These are phyloP conservation scores for Kodamaea sp. DNA, from an alignment of 1,139 yeast species.

Conservation along the genomic window DNA sequence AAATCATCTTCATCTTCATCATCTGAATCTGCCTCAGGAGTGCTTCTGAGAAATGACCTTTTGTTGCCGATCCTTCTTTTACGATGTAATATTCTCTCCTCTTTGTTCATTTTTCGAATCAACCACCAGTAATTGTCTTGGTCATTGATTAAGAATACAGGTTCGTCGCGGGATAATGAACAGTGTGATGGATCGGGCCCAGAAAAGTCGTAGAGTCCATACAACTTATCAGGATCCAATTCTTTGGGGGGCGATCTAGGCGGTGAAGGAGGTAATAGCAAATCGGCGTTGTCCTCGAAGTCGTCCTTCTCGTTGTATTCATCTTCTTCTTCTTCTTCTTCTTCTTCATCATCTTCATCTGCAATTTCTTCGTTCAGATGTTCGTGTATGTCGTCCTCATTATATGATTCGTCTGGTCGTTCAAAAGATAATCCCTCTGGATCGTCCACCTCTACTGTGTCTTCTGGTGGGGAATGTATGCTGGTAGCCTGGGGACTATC, in stretches of 20 bases:
- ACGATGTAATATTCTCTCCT: slow-evolving; percentile 28
- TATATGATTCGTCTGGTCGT: no score
- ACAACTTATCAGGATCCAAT: slow-evolving; percentile 78
- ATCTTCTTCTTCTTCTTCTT: slow-evolving; percentile 12
- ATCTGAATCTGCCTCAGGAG: neutral
- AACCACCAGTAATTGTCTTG: slow-evolving; percentile 98
- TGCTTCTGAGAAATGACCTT: slow-evolving; percentile 1
- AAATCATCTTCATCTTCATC: neutral
- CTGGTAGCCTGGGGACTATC: slow-evolving; percentile 1
- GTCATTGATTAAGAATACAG: slow-evolving; percentile 80
- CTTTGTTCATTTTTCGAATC: slow-evolving; percentile 60
- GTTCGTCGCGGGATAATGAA: slow-evolving; percentile 74
- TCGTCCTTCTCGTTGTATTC: slow-evolving; percentile 16
- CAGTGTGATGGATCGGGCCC: slow-evolving; percentile 97
- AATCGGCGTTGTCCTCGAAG: slow-evolving; percentile 19
- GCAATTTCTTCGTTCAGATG: slow-evolving; percentile 6
- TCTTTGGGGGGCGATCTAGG: slow-evolving; percentile 84
- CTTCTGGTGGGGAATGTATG: slow-evolving; percentile 8
- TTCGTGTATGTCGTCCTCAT: slow-evolving; percentile 1
- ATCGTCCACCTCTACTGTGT: slow-evolving; percentile 10
- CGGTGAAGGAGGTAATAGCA: slow-evolving; percentile 55
- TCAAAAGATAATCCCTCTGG: slow-evolving; percentile 10
- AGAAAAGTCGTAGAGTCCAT: slow-evolving; percentile 81
- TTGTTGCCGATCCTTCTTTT: no score
- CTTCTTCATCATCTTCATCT: slow-evolving; percentile 15